These are phyloP conservation scores for Zygosaccharomyces bailii DNA, from an alignment of 805 yeast species.

Conservation along the genomic window DNA sequence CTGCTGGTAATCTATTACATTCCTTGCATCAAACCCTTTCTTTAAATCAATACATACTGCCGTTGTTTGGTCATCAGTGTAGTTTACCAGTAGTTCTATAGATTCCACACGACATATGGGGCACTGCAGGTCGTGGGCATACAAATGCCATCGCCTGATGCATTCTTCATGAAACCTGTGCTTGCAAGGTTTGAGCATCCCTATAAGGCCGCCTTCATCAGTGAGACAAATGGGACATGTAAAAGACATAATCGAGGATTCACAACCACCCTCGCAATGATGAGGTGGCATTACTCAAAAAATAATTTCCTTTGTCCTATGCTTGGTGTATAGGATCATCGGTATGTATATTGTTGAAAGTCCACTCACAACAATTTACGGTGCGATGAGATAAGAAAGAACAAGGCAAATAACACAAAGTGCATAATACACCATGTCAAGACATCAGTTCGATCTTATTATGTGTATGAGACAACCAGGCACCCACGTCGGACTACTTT, in stretches of 20 bases:
- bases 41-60: slow-evolving; percentile 14
- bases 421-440: slow-evolving; percentile 53
- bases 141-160: slow-evolving; percentile 49
- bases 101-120: slow-evolving; percentile 31
- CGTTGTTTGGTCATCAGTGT: neutral
- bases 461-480: slow-evolving; percentile 88
- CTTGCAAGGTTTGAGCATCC: slow-evolving; percentile 43
- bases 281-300: neutral
- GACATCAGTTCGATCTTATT: slow-evolving; percentile 81
- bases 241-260: neutral
- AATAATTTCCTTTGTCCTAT: neutral
- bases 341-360: slow-evolving; percentile 1
- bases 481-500: slow-evolving; percentile 60
- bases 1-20: slow-evolving; percentile 10
- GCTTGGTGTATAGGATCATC: neutral
- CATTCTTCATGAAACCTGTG: slow-evolving; percentile 59
- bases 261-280: neutral
- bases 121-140: slow-evolving; percentile 26
- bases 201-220: slow-evolving; percentile 23
- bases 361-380: slow-evolving; percentile 3
- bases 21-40: slow-evolving; percentile 18
- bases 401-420: neutral
- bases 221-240: slow-evolving; percentile 66
- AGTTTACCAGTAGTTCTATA: slow-evolving; percentile 2
- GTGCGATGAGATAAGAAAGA: neutral